Evolutionary conservation across 192 early-diverging fungal species (phyloP), one percentile per base, ranked within the genome.

Genomic region (Mortierella alpina): DNA sequence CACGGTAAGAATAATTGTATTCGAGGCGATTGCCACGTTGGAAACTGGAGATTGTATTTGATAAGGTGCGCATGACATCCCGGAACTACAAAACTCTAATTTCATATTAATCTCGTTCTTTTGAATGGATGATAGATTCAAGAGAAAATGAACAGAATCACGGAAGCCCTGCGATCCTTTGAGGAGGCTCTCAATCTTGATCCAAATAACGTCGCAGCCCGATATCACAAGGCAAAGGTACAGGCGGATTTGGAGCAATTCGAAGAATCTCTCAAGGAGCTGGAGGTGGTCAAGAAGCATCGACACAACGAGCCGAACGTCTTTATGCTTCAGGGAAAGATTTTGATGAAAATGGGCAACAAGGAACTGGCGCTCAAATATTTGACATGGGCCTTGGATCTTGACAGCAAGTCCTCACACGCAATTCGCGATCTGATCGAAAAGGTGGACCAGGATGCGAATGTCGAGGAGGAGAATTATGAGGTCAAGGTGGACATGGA

Each of bases 191-290:
- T 86, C 48, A 42, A 53, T 73, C 59, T 87, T n/a, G 73, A 85
- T 66, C 89, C 87, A 58, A 76, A 83, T 22, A 82, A 87, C 22
- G 65, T 94, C 42, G 92, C 68, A 6, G 75, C 91, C 49, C 78
- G 88, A 50, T 93, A 93, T 71, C 90, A 88, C 72, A 87, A 86
- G 23, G 95, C 96, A 9, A 86, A 89, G 13, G 70, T 91, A 2
- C 80, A 96, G 53, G 83, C 85, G 13, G 72, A 84, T 12, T 75
- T 93, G 18, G 84, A 85, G 17, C 82, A 86, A 49, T 92, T 86
- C 64, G 59, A 84, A 40, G 91, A 89, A n/a, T 93, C 95, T 6
- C 66, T 93, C 5, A 72, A 70, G 14, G 88, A 91, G 17, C 82
- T 95, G 13, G 86, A 91, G 62, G 78, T 84, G 23, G 80, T 97